These are phyloP conservation scores for Inga laurina DNA, from an alignment of 306 rosid species.

Conservation along the genomic window DNA sequence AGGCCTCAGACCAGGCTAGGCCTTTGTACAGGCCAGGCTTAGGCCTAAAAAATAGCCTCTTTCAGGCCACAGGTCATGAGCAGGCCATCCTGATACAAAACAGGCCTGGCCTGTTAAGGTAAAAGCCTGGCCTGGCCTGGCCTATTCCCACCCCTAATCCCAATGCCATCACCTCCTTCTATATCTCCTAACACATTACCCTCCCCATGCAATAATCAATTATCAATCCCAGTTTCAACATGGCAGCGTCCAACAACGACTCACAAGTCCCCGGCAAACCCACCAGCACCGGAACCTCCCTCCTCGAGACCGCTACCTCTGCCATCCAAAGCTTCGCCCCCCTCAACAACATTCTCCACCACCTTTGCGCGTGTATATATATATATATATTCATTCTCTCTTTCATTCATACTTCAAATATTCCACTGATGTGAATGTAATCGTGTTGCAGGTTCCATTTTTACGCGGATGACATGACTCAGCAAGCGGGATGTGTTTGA, in stretches of 20 bases:
- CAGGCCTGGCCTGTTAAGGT: no score
- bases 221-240: background rate
- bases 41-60: no score
- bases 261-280: slow-evolving; percentile 53
- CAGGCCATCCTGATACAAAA: no score
- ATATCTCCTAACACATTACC: background rate
- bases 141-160: no score
- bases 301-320: slow-evolving; percentile 63
- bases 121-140: no score
- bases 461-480: slow-evolving; percentile 73
- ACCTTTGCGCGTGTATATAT: slow-evolving; percentile 72
- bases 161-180: background rate
- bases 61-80: no score
- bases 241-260: background rate
- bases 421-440: background rate
- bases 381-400: background rate
- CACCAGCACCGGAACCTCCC: slow-evolving; percentile 42
- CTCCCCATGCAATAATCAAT: background rate
- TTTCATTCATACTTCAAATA: background rate
- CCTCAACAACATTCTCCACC: slow-evolving; percentile 78
- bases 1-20: no score
- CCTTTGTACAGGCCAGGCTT: no score
- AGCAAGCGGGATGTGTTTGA: slow-evolving; percentile 49
- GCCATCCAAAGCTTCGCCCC: slow-evolving; percentile 70
- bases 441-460: slow-evolving; percentile 57